Conservation (phyloP, 441 rosid species). For the Erysimum pusillum region DNA sequence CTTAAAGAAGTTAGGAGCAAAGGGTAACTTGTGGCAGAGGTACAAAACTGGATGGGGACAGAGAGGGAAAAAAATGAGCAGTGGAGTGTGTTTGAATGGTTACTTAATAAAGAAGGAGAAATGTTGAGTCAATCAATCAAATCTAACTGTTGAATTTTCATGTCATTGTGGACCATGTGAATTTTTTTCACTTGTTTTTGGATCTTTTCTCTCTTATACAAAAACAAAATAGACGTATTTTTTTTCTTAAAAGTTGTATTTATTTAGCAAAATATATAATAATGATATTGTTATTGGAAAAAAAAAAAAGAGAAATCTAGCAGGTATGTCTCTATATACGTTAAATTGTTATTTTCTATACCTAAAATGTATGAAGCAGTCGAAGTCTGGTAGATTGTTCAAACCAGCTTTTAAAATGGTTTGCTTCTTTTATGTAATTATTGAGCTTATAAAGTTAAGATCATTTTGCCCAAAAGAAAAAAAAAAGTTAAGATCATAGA, state of each 20-base stretch:
- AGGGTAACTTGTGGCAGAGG: constrained; percentile 48
- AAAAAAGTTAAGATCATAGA: no score
- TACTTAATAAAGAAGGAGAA: constrained; percentile 43
- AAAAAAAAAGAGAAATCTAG: not conserved
- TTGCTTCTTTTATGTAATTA: no score
- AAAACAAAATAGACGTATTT: constrained; percentile 19
- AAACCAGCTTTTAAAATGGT: not conserved
- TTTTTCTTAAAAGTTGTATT: not conserved
- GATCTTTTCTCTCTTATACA: constrained; percentile 4
- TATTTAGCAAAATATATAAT: not conserved
- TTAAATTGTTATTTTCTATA: not conserved
- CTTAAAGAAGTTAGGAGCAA: constrained; percentile 39
- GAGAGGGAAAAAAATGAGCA: constrained; percentile 39
- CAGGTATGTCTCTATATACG: no score
- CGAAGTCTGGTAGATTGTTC: not conserved
- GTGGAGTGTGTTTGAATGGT: constrained; percentile 44
- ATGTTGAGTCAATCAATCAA: constrained; percentile 50
- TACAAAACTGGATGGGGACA: constrained; percentile 45
- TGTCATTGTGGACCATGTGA: constrained; percentile 44
- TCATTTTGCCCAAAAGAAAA: no score
- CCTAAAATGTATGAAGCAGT: not conserved
- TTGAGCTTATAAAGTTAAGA: not conserved
- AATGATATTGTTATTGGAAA: not conserved
- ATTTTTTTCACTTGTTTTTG: constrained; percentile 6
- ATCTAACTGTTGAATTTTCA: constrained; percentile 42